Conservation (phyloP, 371 early-diverging fungal species). For the Cokeromyces recurvatus region DNA sequence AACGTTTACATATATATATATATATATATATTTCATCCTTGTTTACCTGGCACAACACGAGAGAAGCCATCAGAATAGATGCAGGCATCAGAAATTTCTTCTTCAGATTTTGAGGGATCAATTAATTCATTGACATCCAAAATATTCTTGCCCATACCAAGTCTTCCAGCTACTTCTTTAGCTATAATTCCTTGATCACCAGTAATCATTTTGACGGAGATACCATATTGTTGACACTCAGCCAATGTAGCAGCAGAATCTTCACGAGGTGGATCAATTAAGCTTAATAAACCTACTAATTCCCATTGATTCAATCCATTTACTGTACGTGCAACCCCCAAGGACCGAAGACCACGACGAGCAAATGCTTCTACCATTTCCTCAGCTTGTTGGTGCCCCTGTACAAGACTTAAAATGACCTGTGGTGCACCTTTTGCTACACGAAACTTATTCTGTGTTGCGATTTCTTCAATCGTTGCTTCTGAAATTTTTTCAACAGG, state of each 20-base stretch:
- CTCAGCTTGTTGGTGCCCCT: slow-evolving; percentile 50
- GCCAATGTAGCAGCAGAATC: slow-evolving; percentile 74
- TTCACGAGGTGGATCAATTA: slow-evolving; percentile 82
- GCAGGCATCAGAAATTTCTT: slow-evolving; percentile 70
- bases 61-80: slow-evolving; percentile 78
- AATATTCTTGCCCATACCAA: slow-evolving; percentile 59
- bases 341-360: slow-evolving; percentile 66
- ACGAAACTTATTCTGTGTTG: slow-evolving; percentile 65
- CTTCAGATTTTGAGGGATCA: slow-evolving; percentile 54
- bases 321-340: slow-evolving; percentile 61
- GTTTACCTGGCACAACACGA: slow-evolving; percentile 70
- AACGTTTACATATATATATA: background rate
- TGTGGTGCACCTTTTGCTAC: slow-evolving; percentile 64
- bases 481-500: slow-evolving; percentile 81
- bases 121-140: slow-evolving; percentile 61
- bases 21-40: background rate
- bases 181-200: slow-evolving; percentile 88
- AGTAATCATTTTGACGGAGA: slow-evolving; percentile 89
- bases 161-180: slow-evolving; percentile 67
- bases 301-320: slow-evolving; percentile 51
- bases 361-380: slow-evolving; percentile 58
- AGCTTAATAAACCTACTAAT: slow-evolving; percentile 57
- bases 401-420: slow-evolving; percentile 53
- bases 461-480: slow-evolving; percentile 74
- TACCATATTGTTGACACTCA: slow-evolving; percentile 73